Evolutionary conservation across 305 asterid species (phyloP).

Genomic region (Solanum aculeatissimum): DNA sequence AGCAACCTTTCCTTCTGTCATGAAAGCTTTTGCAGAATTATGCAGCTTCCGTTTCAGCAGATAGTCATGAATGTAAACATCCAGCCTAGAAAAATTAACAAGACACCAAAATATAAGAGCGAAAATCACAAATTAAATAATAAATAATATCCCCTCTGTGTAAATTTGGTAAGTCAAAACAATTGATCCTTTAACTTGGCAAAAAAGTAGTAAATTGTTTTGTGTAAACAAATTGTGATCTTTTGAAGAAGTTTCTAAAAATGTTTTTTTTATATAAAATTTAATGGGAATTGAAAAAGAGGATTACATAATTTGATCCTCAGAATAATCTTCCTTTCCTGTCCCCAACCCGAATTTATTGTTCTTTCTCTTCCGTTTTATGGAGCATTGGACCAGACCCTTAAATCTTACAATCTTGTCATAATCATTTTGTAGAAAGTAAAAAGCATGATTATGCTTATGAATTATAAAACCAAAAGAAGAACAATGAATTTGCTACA

Average conservation of each 20-base stretch:
- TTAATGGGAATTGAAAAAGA: neutral
- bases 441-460: neutral
- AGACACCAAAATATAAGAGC: neutral
- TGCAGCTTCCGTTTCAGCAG: slow-evolving; percentile 78
- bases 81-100: slow-evolving; percentile 63
- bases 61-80: slow-evolving; percentile 97
- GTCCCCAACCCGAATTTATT: too few species aligned
- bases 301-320: neutral
- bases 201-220: neutral
- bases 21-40: slow-evolving; percentile 91
- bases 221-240: neutral
- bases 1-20: slow-evolving; percentile 98
- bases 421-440: neutral
- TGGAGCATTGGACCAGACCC: neutral
- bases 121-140: neutral
- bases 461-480: neutral
- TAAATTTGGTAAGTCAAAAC: neutral
- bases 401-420: neutral
- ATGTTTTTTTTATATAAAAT: too few species aligned
- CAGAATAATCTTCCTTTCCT: too few species aligned
- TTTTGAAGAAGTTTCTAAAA: neutral
- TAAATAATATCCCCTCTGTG: neutral
- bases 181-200: neutral
- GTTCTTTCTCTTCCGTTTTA: too few species aligned
- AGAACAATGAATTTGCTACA: neutral